Evolutionary conservation across 805 yeast species (phyloP), one percentile per base, ranked within the genome.

Genomic region (Metschnikowia shivogae): DNA sequence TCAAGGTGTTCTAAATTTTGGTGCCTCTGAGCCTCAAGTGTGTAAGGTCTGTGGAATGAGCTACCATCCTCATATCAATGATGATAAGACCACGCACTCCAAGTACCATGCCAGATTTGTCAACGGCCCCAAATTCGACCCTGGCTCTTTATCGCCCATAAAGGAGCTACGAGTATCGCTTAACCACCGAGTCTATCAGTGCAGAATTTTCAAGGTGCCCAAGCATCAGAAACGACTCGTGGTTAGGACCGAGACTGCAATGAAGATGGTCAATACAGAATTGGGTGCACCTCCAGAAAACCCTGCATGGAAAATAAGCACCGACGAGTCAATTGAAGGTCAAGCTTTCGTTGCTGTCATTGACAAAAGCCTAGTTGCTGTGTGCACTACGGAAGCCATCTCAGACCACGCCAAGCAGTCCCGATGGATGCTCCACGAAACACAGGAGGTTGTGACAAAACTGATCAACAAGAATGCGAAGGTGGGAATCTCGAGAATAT

Each of bases 401-500:
- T 13, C 26, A 0, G 55, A 62, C 19, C 43, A 29, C 3, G 54
- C 40, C 9, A 46, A 32, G 4, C 65, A 67, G 33, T 78, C 84
- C 0, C 61, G 74, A 31, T 84, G 90, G 90, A 77, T 82, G 79
- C 63, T 81, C 0, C 59, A 70, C 43, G 74, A 73, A 3, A 72
- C 77, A 3, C 82, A 80, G 33, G 59, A 74, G 8, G 45, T 70
- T 0, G 83, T 83, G 0, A 78, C 79, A 3, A 58, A 68, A 5
- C 76, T 71, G 41, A 53, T 56, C 3, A 66, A 81, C 26, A 53
- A 52, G 0, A 58, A 67, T 12, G 49, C 68, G 3, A 58, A 53
- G 19, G 36, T 70, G 5, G 76, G 76, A 2, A 59, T 72, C 5
- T 68, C 74, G 4, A 50, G 76, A 28, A 69, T 72, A 7, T 72